Percentiles rank a stretch among this genome's conserved stretches.
These are phyloP conservation scores for Pseudogymnoascus sp. DNA, from an alignment of 2,329 filamentous ascomycete genomes.

Conservation along the genomic window DNA sequence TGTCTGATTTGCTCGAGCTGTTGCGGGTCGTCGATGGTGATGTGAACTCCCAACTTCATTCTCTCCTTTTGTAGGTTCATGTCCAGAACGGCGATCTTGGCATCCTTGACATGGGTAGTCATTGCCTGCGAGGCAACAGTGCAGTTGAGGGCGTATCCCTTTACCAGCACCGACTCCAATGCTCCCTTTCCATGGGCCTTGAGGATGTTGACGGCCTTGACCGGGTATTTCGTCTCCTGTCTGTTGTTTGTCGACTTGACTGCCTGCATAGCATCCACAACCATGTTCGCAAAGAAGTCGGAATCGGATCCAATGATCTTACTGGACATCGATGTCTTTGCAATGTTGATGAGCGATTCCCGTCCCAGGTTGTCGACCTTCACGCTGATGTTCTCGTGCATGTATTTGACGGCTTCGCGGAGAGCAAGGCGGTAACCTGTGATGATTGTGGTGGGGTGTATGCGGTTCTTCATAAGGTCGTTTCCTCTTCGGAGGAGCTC, in stretches of 20 bases:
- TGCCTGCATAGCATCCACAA: constrained; percentile 89
- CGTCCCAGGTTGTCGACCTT: constrained; percentile 88
- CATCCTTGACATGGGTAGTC: constrained; percentile 84
- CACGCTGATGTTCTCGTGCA: constrained; percentile 95
- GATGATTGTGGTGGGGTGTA: constrained; percentile 99
- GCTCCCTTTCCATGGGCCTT: constrained; percentile 96
- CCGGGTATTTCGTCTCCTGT: constrained; percentile 89
- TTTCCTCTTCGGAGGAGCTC: constrained; percentile 90
- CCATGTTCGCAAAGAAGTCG: constrained; percentile 96
- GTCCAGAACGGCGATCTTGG: constrained; percentile 93
- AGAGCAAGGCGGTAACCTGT: constrained; percentile 94
- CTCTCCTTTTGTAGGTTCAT: constrained; percentile 99
- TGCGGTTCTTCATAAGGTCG: constrained; percentile 98
- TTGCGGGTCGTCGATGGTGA: constrained; percentile 93
- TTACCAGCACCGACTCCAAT: constrained; percentile 80
- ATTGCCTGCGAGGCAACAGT: constrained; percentile 97
- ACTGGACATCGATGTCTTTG: constrained; percentile 98
- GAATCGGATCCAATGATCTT: constrained; percentile 96
- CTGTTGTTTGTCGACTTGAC: constrained; percentile 90
- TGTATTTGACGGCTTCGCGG: constrained; percentile 94
- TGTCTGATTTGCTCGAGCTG: constrained; percentile 96
- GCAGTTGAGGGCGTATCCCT: constrained; percentile 97
- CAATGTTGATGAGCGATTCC: constrained; percentile 87
- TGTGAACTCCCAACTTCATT: constrained; percentile 98
- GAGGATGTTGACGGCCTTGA: constrained; percentile 97